phyloP scores from a whole-genome alignment of 2,329 filamentous ascomycete genomes.

The Monilinia laxa region DNA sequence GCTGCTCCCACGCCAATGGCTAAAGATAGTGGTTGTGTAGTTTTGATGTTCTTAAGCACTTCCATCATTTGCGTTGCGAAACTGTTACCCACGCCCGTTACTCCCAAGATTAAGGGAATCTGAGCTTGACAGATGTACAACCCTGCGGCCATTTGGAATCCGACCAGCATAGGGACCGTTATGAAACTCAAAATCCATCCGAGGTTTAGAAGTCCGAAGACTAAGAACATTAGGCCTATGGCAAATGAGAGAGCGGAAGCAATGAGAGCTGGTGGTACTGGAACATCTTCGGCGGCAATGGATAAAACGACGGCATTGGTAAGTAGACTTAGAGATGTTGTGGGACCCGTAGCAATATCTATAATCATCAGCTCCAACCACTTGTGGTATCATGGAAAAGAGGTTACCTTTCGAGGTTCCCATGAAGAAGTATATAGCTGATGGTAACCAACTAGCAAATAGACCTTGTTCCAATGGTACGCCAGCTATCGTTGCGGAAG shows the following conservation, averaged over 20 bases:
- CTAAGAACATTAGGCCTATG: slow-evolving; percentile 60
- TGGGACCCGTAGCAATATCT: slow-evolving; percentile 64
- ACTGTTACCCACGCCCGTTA: slow-evolving; percentile 39
- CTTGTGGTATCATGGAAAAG: too few relatives aligned
- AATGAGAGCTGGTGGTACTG: slow-evolving; percentile 43
- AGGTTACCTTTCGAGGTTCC: slow-evolving; percentile 58
- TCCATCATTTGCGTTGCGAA: neutral
- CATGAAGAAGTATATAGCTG: slow-evolving; percentile 57
- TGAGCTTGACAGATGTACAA: slow-evolving; percentile 67
- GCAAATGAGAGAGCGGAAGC: slow-evolving; percentile 62
- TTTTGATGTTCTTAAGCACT: neutral
- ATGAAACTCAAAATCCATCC: slow-evolving; percentile 67
- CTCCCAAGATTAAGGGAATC: slow-evolving; percentile 52
- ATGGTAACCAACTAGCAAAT: slow-evolving; percentile 59
- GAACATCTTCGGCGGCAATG: slow-evolving; percentile 50
- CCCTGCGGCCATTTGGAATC: slow-evolving; percentile 65
- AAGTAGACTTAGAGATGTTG: slow-evolving; percentile 62
- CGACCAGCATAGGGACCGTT: slow-evolving; percentile 61
- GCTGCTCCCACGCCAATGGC: slow-evolving; percentile 9
- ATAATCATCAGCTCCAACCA: slow-evolving; percentile 20
- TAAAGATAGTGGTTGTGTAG: slow-evolving; percentile 11
- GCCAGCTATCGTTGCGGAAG: slow-evolving; percentile 61
- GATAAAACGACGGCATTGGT: slow-evolving; percentile 59
- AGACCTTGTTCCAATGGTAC: slow-evolving; percentile 61
- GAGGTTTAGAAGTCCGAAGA: slow-evolving; percentile 60